Conservation (phyloP, 208 protist species). For the Trypanosomatidae sp. region DNA sequence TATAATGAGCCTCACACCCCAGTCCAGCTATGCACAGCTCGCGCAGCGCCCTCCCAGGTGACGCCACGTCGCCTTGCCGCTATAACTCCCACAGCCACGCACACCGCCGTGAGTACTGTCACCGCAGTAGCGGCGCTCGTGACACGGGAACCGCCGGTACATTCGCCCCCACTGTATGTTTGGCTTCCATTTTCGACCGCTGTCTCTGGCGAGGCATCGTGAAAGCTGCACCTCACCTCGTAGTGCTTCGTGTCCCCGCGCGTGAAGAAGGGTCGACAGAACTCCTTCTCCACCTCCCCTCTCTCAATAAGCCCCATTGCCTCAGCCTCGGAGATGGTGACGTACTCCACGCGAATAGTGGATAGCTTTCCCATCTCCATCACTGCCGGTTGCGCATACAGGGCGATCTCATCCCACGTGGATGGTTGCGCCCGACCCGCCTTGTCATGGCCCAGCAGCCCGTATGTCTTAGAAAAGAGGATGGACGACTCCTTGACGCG, state of each 20-base stretch:
- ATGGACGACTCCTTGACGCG: conserved; percentile 57
- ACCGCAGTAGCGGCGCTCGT: neutral
- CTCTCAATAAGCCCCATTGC: conserved; percentile 19
- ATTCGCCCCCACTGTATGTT: neutral
- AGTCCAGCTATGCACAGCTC: conserved; percentile 6
- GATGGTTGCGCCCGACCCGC: conserved; percentile 15
- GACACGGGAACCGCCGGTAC: neutral
- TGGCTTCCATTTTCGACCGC: conserved; percentile 7
- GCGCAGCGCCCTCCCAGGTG: neutral
- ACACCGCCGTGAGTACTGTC: neutral
- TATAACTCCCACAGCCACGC: conserved; percentile 1
- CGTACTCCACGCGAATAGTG: conserved; percentile 58
- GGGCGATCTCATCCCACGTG: conserved; percentile 28
- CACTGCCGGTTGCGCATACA: conserved; percentile 35
- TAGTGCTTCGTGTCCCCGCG: conserved; percentile 25
- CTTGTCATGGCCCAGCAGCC: conserved; percentile 28
- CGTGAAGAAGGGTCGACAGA: conserved; percentile 44
- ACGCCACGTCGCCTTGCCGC: neutral
- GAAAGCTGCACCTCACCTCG: conserved; percentile 35
- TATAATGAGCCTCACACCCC: neutral
- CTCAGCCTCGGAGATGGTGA: conserved; percentile 28
- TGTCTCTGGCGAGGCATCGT: neutral
- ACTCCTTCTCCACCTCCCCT: conserved; percentile 31
- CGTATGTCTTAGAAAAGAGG: conserved; percentile 66
- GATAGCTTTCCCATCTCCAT: conserved; percentile 35